These are phyloP conservation scores for Pestalotiopsis sp. DNA, from an alignment of 2,329 filamentous ascomycete species.

Conservation along the genomic window DNA sequence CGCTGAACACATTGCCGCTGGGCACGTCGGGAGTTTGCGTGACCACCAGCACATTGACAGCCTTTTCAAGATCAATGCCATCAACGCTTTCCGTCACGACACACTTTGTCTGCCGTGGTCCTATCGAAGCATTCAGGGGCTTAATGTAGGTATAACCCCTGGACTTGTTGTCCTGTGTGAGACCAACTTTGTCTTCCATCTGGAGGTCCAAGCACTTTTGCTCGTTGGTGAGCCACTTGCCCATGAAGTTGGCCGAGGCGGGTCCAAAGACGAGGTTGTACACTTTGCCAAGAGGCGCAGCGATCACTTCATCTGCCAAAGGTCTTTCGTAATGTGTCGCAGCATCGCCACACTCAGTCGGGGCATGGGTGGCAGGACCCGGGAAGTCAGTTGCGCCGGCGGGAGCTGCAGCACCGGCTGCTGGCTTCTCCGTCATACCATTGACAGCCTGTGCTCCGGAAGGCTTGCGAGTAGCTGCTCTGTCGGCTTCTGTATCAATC, in stretches of 20 bases:
- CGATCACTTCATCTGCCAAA: constrained; percentile 82
- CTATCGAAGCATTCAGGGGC: constrained; percentile 80
- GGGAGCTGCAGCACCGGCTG: constrained; percentile 48
- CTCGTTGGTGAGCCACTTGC: constrained; percentile 82
- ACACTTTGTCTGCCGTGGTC: constrained; percentile 93
- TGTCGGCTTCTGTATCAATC: constrained; percentile 62
- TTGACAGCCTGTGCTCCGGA: constrained; percentile 60
- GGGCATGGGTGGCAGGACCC: constrained; percentile 77
- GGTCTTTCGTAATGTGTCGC: constrained; percentile 82
- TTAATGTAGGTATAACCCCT: constrained; percentile 89
- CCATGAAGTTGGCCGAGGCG: constrained; percentile 78
- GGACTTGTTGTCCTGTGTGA: constrained; percentile 74
- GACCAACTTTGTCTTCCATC: constrained; percentile 81
- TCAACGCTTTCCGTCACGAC: constrained; percentile 87
- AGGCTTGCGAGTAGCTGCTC: constrained; percentile 69
- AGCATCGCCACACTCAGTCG: constrained; percentile 83
- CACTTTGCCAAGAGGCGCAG: constrained; percentile 88
- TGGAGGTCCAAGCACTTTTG: constrained; percentile 90
- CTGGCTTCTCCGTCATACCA: constrained; percentile 51
- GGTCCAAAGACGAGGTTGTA: constrained; percentile 88
- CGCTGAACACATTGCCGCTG: constrained; percentile 86
- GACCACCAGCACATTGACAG: constrained; percentile 77
- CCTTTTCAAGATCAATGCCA: constrained; percentile 82
- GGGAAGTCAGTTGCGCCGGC: constrained; percentile 70
- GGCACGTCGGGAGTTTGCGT: constrained; percentile 95